Evolutionary conservation across 257 asterid genomes (phyloP), one percentile per base, ranked within the genome.

Genomic region (Capsicum chinense): DNA sequence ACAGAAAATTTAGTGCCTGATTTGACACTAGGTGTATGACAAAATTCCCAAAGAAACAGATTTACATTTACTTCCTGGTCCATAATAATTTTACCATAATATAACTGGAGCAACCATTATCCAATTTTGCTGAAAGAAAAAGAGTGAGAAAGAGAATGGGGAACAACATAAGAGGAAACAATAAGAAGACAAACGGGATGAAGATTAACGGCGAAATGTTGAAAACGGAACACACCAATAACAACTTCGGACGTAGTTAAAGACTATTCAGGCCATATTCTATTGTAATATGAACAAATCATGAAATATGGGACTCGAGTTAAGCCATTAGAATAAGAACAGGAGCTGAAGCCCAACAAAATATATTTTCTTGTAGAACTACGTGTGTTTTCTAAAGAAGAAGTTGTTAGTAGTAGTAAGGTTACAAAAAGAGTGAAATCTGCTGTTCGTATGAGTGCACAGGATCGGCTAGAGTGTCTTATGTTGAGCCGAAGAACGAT

Each of bases 291-390:
- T 0, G 91, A 85, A 52, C 54, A 85, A 4, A 96, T 93, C 3
- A 92, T 87, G 85, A 89, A 44, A 80, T 87, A 21, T n/a, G 97
- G 97, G 2, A 79, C 93, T 58, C 90, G 97, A 85, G 98, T 97
- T 5, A 92, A 87, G 33, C 85, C 82, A 12, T 78, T 93, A 6
- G 87, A 60, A 83, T 92, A 91, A 57, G 87, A 84, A 33, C 88
- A 93, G 80, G 90, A 85, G 6, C 83, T 94, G 7, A 86, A 76
- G 93, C 92, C 95, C 80, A 86, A 84, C 10, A 94, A 89, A 89
- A 84, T 90, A 62, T 94, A 94, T 82, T 94, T 94, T 85, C 91
- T 94, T 0, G 88, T 94, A 1, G 95, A 93, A 54, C 81, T 94
- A 89, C 98, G 96, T 5, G 21, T 83, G 86, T 88, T 93, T 80